Conservation (phyloP, 148 eudicot genomes). For the Rhododendron williamsianum region DNA sequence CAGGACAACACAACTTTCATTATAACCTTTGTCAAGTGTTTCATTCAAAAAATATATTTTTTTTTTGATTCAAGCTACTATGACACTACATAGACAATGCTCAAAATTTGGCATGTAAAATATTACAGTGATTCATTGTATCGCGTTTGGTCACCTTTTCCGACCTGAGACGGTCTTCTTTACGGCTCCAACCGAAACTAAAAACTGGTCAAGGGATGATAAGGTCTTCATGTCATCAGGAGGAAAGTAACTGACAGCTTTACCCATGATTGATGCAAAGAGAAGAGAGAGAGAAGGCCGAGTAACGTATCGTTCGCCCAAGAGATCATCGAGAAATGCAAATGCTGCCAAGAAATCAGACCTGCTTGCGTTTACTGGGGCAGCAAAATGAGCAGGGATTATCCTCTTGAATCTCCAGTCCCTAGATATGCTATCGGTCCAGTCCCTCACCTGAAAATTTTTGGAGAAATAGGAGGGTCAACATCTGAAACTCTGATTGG, state of each 20-base stretch:
- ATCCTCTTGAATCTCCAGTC: constrained; percentile 97
- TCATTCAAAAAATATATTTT: too few species aligned
- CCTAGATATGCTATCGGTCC: constrained; percentile 70
- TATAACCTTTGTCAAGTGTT: too few species aligned
- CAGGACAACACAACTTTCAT: neutral
- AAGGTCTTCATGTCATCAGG: constrained; percentile 97
- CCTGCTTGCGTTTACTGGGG: constrained; percentile 76
- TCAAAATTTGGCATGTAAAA: neutral
- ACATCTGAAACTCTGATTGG: neutral
- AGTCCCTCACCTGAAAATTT: constrained; percentile 64
- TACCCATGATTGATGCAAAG: constrained; percentile 80
- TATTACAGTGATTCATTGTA: neutral
- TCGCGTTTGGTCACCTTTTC: constrained; percentile 37
- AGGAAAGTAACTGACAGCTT: constrained; percentile 88
- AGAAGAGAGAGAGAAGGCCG: constrained; percentile 76
- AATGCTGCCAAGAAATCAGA: constrained; percentile 91
- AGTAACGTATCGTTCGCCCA: constrained; percentile 68
- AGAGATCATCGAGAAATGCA: constrained; percentile 80
- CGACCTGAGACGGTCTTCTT: constrained; percentile 94
- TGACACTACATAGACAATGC: neutral
- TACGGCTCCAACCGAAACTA: constrained; percentile 93
- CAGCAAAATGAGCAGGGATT: constrained; percentile 95
- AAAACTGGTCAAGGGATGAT: constrained; percentile 84
- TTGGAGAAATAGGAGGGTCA: neutral
- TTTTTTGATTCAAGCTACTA: neutral